phyloP scores from a whole-genome alignment of 164 flowering plant genomes.

The Vitis riparia region DNA sequence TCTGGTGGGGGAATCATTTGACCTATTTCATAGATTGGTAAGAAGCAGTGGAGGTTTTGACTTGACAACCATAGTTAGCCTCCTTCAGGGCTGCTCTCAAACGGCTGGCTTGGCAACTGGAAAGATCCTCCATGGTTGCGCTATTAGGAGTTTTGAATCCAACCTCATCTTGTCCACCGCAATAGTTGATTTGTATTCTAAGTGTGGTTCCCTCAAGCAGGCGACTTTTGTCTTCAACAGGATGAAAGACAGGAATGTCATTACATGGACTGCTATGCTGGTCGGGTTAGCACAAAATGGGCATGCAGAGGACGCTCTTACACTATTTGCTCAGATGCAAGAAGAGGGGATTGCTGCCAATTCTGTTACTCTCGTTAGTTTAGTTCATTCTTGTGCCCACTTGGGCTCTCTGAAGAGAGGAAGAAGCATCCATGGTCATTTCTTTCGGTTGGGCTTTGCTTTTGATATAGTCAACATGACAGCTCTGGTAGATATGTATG shows the following conservation, averaged over 20 bases:
- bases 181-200: slow-evolving; percentile 44
- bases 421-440: slow-evolving; percentile 34
- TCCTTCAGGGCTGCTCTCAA: neutral
- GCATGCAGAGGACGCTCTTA: slow-evolving; percentile 39
- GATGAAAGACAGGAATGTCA: slow-evolving; percentile 39
- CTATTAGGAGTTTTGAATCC: slow-evolving; percentile 31
- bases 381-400: slow-evolving; percentile 41
- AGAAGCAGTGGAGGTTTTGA: no score
- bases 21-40: no score
- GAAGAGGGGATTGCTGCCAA: slow-evolving; percentile 34
- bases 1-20: no score
- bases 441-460: slow-evolving; percentile 20
- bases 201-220: slow-evolving; percentile 33
- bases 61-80: no score
- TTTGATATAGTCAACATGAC: slow-evolving; percentile 28
- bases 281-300: slow-evolving; percentile 53
- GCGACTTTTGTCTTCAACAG: slow-evolving; percentile 33
- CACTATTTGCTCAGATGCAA: slow-evolving; percentile 34
- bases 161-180: slow-evolving; percentile 36
- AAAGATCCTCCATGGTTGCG: slow-evolving; percentile 38
- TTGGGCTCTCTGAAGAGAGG: slow-evolving; percentile 40
- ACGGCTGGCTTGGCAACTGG: slow-evolving; percentile 26
- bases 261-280: slow-evolving; percentile 48
- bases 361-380: slow-evolving; percentile 37
- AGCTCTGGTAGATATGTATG: slow-evolving; percentile 40